Percentiles rank a stretch among this genome's conserved stretches.
Conservation (phyloP, 2,329 filamentous ascomycete species). For the Colletotrichum agaves region DNA sequence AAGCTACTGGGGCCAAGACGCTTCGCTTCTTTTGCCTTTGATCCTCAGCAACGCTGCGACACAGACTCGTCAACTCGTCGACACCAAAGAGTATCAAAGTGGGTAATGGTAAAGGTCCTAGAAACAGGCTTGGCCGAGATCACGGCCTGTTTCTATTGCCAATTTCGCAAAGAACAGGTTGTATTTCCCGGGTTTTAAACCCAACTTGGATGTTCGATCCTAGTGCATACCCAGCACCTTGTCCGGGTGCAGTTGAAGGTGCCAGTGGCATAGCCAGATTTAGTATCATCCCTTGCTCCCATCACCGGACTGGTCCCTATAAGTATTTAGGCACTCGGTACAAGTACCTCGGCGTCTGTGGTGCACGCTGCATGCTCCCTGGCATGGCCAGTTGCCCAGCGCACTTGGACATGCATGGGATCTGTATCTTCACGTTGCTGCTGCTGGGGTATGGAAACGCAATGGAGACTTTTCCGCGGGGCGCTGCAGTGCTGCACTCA, state of each 20-base stretch:
- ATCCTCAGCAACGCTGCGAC: background rate
- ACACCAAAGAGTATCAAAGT: background rate
- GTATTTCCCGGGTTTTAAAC: background rate
- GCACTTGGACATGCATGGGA: background rate
- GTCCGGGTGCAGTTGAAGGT: background rate
- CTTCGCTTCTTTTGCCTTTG: background rate
- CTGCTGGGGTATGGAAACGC: background rate
- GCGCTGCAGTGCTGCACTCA: slow-evolving; percentile 9
- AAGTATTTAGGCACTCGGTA: slow-evolving; percentile 2
- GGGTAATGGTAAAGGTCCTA: background rate
- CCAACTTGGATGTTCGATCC: background rate
- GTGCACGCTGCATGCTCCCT: slow-evolving; percentile 9
- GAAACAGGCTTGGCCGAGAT: slow-evolving; percentile 1
- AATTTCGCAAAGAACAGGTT: background rate
- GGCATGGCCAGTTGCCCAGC: background rate
- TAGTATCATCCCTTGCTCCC: slow-evolving; percentile 17
- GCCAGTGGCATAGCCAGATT: background rate
- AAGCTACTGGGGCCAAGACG: background rate
- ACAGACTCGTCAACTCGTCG: background rate
- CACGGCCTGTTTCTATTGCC: background rate
- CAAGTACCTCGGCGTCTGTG: background rate
- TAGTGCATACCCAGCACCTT: background rate
- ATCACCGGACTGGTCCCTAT: slow-evolving; percentile 15
- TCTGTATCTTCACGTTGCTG: slow-evolving; percentile 13
- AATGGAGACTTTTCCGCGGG: background rate